phyloP scores from a whole-genome alignment of 768 basidiomycete species.

The Cantharellus anzutake region DNA sequence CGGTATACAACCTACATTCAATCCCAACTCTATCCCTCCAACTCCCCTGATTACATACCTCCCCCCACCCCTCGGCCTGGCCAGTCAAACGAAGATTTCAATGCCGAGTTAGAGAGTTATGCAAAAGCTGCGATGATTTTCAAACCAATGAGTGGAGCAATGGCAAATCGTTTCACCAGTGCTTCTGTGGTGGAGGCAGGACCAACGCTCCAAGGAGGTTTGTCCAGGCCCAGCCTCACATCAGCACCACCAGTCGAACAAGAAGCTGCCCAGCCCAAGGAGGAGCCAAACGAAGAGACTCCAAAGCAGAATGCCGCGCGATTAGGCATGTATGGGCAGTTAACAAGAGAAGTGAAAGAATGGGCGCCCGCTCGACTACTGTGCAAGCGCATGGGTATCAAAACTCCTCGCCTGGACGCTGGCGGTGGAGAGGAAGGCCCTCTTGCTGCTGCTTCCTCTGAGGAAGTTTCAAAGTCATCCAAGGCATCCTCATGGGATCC shows the following conservation, averaged over 20 bases:
- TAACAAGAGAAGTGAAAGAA: conserved; percentile 53
- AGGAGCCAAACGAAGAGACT: conserved; percentile 35
- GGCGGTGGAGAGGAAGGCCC: conserved; percentile 7
- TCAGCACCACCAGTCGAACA: conserved; percentile 9
- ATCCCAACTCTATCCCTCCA: conserved; percentile 34
- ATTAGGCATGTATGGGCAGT: conserved; percentile 73
- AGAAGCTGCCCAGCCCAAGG: conserved; percentile 22
- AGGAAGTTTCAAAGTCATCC: neutral
- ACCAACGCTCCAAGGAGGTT: conserved; percentile 42
- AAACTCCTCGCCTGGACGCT: conserved; percentile 51
- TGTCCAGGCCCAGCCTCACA: conserved; percentile 32
- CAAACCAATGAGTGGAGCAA: conserved; percentile 78
- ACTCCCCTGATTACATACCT: conserved; percentile 17
- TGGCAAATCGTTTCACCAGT: conserved; percentile 87
- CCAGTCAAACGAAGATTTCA: conserved; percentile 49
- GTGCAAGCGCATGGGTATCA: conserved; percentile 87
- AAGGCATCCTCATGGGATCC: neutral
- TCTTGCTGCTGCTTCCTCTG: neutral
- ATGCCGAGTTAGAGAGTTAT: conserved; percentile 72
- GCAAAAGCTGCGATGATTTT: conserved; percentile 76
- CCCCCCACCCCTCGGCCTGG: conserved; percentile 33
- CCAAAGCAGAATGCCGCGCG: conserved; percentile 69
- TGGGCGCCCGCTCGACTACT: conserved; percentile 77
- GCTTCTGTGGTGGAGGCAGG: conserved; percentile 52
- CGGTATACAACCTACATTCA: conserved; percentile 72